Conservation (phyloP, 305 asterid species). For the Rubia occidens region DNA sequence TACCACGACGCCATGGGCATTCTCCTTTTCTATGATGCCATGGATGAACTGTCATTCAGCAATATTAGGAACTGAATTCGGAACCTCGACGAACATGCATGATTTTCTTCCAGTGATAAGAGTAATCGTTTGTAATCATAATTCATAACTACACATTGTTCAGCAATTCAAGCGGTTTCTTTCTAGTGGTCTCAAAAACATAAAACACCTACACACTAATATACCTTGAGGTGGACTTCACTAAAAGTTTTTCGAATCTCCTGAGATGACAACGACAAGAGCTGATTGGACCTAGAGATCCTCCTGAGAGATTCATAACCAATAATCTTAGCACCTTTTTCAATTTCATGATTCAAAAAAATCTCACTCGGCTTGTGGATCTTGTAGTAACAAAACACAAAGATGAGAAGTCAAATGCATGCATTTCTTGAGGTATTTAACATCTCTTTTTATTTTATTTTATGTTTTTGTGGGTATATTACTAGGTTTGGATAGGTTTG, state of each 20-base stretch:
- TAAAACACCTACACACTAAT: not conserved
- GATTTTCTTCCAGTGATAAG: no score
- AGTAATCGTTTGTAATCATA: not conserved
- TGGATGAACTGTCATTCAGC: no score
- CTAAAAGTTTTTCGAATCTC: constrained; percentile 52
- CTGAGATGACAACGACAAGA: constrained; percentile 24
- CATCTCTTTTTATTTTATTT: no score
- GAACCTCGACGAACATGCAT: no score
- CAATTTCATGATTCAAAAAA: constrained; percentile 48
- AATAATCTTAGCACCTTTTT: constrained; percentile 72
- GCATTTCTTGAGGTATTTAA: no score
- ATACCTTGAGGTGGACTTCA: constrained; percentile 93
- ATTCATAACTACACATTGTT: not conserved
- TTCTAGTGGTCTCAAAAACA: not conserved
- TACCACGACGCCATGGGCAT: no score
- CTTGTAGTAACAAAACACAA: no score
- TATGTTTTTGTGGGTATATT: no score
- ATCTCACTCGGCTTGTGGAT: constrained; percentile 90
- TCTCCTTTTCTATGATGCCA: no score
- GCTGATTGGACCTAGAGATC: constrained; percentile 34
- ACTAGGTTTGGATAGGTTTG: no score
- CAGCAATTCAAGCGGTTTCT: not conserved
- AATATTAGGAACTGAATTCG: no score
- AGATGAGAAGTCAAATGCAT: no score
- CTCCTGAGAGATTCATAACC: constrained; percentile 71